Evolutionary conservation across 768 basidiomycete species (phyloP), one percentile per base, ranked within the genome.

Genomic region (Boletus subcaerulescens): DNA sequence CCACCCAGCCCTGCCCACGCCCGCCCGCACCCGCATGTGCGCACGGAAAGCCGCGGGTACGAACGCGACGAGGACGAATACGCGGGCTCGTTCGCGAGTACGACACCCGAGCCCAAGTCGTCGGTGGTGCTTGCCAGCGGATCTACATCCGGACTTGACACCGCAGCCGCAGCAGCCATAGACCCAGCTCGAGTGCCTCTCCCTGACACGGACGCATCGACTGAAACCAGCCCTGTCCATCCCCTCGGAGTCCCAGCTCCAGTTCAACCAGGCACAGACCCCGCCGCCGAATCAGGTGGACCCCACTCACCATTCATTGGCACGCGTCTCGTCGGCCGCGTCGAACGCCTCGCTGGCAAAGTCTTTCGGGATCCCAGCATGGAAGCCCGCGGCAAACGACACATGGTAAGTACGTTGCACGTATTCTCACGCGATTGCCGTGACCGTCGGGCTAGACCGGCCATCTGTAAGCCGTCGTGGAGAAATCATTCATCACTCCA

Each of bases 1-100:
- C 33, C 2, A n/a, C 49, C 9, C 15, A 14, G 12, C 1, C 20
- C 17, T 2, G 20, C 22, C 11, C 31, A 18, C 3, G 2, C 17
- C 12, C n/a, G 18, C 11, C 14, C n/a, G 2, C 41, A 18, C 14
- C 11, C 18, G 38, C 52, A 20, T 12, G 7, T 7, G 31, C 2
- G 6, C 20, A 9, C 35, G 18, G 6, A 14, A 12, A 52, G 63
- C 38, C 52, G 42, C 4, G 64, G 64, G 7, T 65, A 66, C 18
- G 64, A 65, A 29, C 64, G 64, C 18, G 64, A 65, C 31, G 52
- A 8, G 22, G 64, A 64, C 3, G 64, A 65, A 32, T 58, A 54
- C 18, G 38, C 26, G n/a, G 11, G 5, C 9, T 38, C 43, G 15
- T 10, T 17, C 3, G 22, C 14, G 41, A 15, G 8, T n/a, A n/a